Conservation (phyloP, 176 grass and related monocot genomes). For the Hyparrhenia diplandra region DNA sequence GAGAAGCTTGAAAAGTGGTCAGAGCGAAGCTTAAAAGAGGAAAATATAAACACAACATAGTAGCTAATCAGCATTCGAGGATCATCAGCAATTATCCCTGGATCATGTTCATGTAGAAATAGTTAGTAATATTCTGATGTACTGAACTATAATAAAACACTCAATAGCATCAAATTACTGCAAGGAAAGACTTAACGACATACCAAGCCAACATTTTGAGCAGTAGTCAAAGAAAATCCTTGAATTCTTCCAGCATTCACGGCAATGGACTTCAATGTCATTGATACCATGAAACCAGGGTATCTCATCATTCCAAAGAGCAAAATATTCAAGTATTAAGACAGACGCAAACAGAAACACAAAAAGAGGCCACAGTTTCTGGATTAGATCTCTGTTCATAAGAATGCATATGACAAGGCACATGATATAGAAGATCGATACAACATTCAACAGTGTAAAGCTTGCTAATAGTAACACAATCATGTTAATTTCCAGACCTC, state of each 20-base stretch:
- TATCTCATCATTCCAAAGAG: constrained; percentile 71
- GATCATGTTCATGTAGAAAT: constrained; percentile 32
- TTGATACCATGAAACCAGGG: constrained; percentile 42
- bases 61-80: constrained; percentile 89
- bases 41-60: constrained; percentile 92
- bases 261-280: constrained; percentile 59
- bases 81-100: constrained; percentile 87
- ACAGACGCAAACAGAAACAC: constrained; percentile 83
- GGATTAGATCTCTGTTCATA: constrained; percentile 82
- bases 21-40: constrained; percentile 84
- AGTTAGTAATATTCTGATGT: constrained; percentile 9
- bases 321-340: constrained; percentile 84
- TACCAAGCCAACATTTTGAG: constrained; percentile 93
- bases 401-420: constrained; percentile 79
- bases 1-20: constrained; percentile 82
- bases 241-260: constrained; percentile 88
- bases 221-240: constrained; percentile 67
- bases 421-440: constrained; percentile 87
- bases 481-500: constrained; percentile 97
- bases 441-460: constrained; percentile 86
- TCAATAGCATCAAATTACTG: not conserved
- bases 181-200: constrained; percentile 20
- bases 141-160: constrained; percentile 17
- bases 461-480: constrained; percentile 85
- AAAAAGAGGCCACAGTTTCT: constrained; percentile 88